Conservation (phyloP, 768 basidiomycete species). For the Naganishia vaughanmartiniae region DNA sequence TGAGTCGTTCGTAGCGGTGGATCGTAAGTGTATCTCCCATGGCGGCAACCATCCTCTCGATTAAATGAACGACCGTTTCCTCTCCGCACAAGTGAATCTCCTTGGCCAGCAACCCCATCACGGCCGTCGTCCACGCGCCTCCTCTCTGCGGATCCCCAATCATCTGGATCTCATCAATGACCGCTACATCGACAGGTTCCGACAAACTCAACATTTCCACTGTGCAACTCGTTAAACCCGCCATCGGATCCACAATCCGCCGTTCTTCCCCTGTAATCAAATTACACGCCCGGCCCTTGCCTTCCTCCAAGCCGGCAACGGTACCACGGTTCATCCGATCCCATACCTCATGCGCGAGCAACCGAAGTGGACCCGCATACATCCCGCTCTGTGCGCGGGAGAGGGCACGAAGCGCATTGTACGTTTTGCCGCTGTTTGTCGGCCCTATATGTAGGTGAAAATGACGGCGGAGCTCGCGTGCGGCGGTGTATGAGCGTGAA, state of each 20-base stretch:
- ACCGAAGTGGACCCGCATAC: constrained; percentile 85
- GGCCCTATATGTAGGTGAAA: constrained; percentile 96
- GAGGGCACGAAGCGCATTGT: constrained; percentile 84
- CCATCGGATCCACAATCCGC: constrained; percentile 63
- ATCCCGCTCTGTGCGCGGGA: constrained; percentile 70
- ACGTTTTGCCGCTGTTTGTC: constrained; percentile 95
- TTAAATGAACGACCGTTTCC: constrained; percentile 80
- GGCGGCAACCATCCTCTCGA: constrained; percentile 61
- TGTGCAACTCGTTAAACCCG: constrained; percentile 72
- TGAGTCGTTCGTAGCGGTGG: constrained; percentile 79
- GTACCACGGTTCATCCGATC: constrained; percentile 84
- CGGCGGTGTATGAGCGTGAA: constrained; percentile 46
- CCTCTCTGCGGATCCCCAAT: constrained; percentile 76
- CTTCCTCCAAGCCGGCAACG: constrained; percentile 68
- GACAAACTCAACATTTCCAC: constrained; percentile 77
- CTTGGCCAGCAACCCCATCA: constrained; percentile 69
- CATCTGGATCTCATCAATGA: constrained; percentile 98
- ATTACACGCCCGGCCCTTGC: constrained; percentile 69
- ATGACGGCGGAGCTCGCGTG: constrained; percentile 67
- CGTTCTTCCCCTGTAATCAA: constrained; percentile 89
- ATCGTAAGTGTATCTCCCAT: constrained; percentile 80
- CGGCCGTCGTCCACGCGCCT: constrained; percentile 73
- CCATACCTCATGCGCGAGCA: constrained; percentile 94
- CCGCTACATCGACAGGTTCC: constrained; percentile 67
- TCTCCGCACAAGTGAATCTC: constrained; percentile 96